phyloP scores from a whole-genome alignment of 805 yeast genomes.

The Candida alai region DNA sequence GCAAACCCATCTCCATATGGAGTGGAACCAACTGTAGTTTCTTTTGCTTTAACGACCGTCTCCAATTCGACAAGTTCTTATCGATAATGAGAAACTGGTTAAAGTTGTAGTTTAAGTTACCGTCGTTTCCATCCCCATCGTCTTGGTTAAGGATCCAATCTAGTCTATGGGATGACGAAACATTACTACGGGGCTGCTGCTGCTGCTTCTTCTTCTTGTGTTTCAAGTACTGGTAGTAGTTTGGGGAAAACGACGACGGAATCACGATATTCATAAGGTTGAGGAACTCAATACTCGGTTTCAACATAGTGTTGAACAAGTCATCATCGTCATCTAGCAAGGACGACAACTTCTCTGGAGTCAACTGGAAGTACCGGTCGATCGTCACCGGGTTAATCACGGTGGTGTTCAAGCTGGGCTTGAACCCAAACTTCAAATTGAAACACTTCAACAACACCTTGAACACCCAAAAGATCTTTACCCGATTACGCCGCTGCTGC shows the following conservation, averaged over 20 bases:
- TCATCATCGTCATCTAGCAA: slow-evolving; percentile 29
- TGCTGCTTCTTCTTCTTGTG: slow-evolving; percentile 18
- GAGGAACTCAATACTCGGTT: slow-evolving; percentile 41
- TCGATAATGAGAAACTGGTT: slow-evolving; percentile 41
- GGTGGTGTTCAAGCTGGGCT: slow-evolving; percentile 43
- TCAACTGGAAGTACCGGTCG: slow-evolving; percentile 40
- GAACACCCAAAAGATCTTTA: slow-evolving; percentile 45
- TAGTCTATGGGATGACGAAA: slow-evolving; percentile 22
- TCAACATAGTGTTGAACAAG: slow-evolving; percentile 33
- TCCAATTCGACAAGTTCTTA: slow-evolving; percentile 39
- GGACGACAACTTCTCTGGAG: slow-evolving; percentile 39
- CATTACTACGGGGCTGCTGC: slow-evolving; percentile 2
- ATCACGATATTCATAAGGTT: slow-evolving; percentile 41
- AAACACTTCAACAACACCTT: slow-evolving; percentile 40
- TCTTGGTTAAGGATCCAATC: slow-evolving; percentile 45
- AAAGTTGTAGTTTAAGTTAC: slow-evolving; percentile 42
- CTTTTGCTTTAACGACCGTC: slow-evolving; percentile 32
- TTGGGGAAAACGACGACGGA: slow-evolving; percentile 45
- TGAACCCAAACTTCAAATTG: slow-evolving; percentile 42
- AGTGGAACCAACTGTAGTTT: slow-evolving; percentile 24
- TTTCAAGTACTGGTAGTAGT: slow-evolving; percentile 41
- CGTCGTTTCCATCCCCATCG: slow-evolving; percentile 47
- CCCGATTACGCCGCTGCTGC: slow-evolving; percentile 35
- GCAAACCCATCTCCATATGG: slow-evolving; percentile 28
- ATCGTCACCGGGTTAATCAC: slow-evolving; percentile 46